A percentile compares a stretch with the other conserved stretches of the same genome.
These are phyloP conservation scores for Nemania abortiva DNA, from an alignment of 2,329 filamentous ascomycete genomes.

Conservation along the genomic window DNA sequence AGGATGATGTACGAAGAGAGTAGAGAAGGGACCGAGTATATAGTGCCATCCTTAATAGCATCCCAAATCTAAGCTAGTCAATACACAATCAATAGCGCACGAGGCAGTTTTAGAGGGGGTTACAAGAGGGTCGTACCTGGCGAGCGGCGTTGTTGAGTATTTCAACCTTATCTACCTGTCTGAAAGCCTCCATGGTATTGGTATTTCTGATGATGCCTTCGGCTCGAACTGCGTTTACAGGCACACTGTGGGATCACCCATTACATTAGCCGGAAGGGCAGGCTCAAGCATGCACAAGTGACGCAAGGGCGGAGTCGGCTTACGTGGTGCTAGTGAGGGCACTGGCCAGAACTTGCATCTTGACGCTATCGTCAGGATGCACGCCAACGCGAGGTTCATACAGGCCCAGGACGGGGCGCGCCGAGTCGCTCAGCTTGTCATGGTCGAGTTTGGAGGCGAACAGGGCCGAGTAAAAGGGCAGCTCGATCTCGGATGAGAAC, in stretches of 20 bases:
- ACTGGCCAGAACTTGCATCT: constrained; percentile 90
- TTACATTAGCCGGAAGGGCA: constrained; percentile 42
- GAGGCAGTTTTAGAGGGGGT: not conserved
- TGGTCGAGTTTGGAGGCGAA: constrained; percentile 94
- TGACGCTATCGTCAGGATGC: constrained; percentile 79
- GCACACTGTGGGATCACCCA: constrained; percentile 63
- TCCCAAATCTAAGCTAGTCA: constrained; percentile 82
- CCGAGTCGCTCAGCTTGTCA: constrained; percentile 95
- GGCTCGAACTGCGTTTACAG: constrained; percentile 79
- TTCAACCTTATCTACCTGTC: constrained; percentile 80
- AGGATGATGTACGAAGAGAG: constrained; percentile 90
- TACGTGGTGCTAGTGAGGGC: constrained; percentile 87
- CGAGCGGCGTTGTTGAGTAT: constrained; percentile 83
- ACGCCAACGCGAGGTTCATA: constrained; percentile 85
- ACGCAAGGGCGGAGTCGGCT: constrained; percentile 50
- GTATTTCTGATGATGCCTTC: constrained; percentile 96
- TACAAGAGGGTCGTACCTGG: constrained; percentile 67
- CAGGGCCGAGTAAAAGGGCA: constrained; percentile 94
- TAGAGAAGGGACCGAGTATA: constrained; percentile 93
- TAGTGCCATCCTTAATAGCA: constrained; percentile 94
- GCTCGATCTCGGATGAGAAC: constrained; percentile 93
- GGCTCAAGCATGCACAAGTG: constrained; percentile 13
- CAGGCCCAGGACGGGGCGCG: constrained; percentile 84
- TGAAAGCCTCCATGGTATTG: constrained; percentile 95
- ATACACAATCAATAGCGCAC: not conserved